A percentile compares a stretch with the other conserved stretches of the same genome.
These are phyloP conservation scores for Leccinellum albellum DNA, from an alignment of 768 basidiomycete genomes.

Conservation along the genomic window DNA sequence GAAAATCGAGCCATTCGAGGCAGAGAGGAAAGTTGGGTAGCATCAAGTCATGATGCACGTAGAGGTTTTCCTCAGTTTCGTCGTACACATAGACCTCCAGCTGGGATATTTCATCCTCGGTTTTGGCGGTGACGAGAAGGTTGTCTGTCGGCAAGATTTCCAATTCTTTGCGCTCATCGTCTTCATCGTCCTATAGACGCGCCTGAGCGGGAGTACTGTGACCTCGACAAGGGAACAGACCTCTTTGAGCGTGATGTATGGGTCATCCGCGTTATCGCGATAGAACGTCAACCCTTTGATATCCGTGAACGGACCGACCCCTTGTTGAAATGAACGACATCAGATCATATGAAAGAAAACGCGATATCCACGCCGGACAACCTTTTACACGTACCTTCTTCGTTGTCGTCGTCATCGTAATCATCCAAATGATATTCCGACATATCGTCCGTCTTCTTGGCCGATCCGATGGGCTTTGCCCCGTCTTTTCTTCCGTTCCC, in stretches of 20 bases:
- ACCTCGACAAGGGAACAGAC: constrained; percentile 39
- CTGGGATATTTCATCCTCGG: constrained; percentile 94
- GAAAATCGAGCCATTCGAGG: constrained; percentile 98
- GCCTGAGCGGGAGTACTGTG: background rate
- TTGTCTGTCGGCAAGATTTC: constrained; percentile 90
- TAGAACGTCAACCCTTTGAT: constrained; percentile 95
- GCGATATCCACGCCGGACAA: background rate
- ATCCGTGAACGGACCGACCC: constrained; percentile 82
- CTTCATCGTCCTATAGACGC: constrained; percentile 42
- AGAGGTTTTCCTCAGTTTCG: constrained; percentile 85
- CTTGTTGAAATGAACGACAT: constrained; percentile 31
- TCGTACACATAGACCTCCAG: constrained; percentile 96
- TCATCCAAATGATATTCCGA: constrained; percentile 86
- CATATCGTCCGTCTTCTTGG: constrained; percentile 58
- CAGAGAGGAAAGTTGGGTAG: constrained; percentile 96
- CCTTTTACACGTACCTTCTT: constrained; percentile 24
- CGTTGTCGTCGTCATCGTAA: constrained; percentile 76
- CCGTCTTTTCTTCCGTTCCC: background rate
- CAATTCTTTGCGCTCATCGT: constrained; percentile 84
- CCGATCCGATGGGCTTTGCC: constrained; percentile 21
- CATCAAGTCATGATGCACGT: constrained; percentile 97
- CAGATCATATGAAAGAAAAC: background rate
- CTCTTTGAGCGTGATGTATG: constrained; percentile 94
- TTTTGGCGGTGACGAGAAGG: constrained; percentile 88
- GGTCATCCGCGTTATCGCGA: constrained; percentile 88